Base-by-base conservation (phyloP, 2,329 filamentous ascomycete species). In the Aspergillus udagawae region DNA sequence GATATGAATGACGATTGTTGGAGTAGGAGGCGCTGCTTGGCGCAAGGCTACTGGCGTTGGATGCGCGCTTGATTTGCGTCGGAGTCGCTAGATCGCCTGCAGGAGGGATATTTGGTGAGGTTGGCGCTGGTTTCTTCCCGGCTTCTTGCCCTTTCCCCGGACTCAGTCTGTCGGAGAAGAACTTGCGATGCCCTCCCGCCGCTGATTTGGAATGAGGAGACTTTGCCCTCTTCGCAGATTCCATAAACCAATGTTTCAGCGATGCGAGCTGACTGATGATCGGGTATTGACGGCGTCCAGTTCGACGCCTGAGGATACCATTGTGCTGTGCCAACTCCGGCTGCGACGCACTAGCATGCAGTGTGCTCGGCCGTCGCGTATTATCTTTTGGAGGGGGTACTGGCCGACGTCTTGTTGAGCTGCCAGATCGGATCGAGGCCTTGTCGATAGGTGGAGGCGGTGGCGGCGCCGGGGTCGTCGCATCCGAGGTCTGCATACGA, bases 321-420 rank as follows among this genome's bases (percentile, higher is more conserved):
- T 82, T 82, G n/a, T 76, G 76, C 45, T 79, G 78, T 17, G 86
- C 75, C 7, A 88, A 73, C 62, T 88, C 85, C 23, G 84, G 82
- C 63, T 88, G 87, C 42, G 79, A 83, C 14, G 90, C 89, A 42
- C 95, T 91, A 4, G 95, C 84, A 69, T 96, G 91, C 32, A 97
- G 82, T 61, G 91, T 94, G 64, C 92, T 96, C 47, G 90, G 89
- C 59, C 91, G 82, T 63, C 88, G 82, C 58, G 89, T 86, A 61
- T 86, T 86, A 63, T 97, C 92, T 72, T 97, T 97, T 1, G 93
- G 92, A 45, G 93, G 93, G 9, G 89, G 90, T 44, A 90, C 80
- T 5, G 92, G 88, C 50, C 90, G 86, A 59, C 89, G 86, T 59
- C 88, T 81, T 29, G 91, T 92, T 12, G 91, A 91, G 67, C 90